Percentiles rank a stretch among this genome's conserved stretches.
These are phyloP conservation scores for Penicillium riverlandense DNA, from an alignment of 495 filamentous ascomycete genomes.

Conservation along the genomic window DNA sequence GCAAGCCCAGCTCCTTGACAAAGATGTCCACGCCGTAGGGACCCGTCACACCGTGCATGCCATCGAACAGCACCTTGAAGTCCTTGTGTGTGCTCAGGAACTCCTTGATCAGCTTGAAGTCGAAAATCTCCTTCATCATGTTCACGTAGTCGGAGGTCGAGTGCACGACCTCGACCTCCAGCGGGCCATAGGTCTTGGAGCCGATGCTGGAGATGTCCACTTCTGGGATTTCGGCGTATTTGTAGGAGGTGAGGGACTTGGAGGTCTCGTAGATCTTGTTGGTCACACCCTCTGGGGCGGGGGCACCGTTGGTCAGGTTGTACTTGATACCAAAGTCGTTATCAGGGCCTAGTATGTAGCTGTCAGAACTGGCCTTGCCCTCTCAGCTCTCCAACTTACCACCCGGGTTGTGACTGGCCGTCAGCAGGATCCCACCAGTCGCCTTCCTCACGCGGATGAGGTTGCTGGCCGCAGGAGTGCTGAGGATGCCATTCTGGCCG, in stretches of 20 bases:
- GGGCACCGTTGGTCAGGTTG: slow-evolving; percentile 92
- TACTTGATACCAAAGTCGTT: slow-evolving; percentile 99
- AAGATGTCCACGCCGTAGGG: slow-evolving; percentile 94
- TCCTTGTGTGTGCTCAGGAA: slow-evolving; percentile 80
- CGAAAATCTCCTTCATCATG: slow-evolving; percentile 97
- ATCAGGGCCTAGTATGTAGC: slow-evolving; percentile 57
- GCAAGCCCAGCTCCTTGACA: slow-evolving; percentile 81
- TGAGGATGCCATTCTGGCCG: slow-evolving; percentile 92
- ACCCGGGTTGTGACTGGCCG: slow-evolving; percentile 96
- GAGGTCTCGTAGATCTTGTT: slow-evolving; percentile 94
- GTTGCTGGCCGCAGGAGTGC: slow-evolving; percentile 92
- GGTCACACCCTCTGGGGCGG: slow-evolving; percentile 89
- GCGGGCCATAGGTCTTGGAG: slow-evolving; percentile 68
- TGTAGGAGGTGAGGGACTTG: slow-evolving; percentile 84
- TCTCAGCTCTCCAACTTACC: slow-evolving; percentile 48
- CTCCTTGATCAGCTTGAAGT: slow-evolving; percentile 88
- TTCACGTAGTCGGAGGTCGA: slow-evolving; percentile 84
- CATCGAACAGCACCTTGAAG: slow-evolving; percentile 97
- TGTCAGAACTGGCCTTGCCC: background rate
- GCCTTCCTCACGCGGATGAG: slow-evolving; percentile 88
- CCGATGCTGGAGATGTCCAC: slow-evolving; percentile 80
- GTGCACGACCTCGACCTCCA: slow-evolving; percentile 94
- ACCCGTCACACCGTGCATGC: slow-evolving; percentile 88
- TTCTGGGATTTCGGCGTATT: slow-evolving; percentile 78
- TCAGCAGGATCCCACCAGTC: slow-evolving; percentile 93